Conservation (phyloP, 768 basidiomycete genomes). For the Russula dissimulans region DNA sequence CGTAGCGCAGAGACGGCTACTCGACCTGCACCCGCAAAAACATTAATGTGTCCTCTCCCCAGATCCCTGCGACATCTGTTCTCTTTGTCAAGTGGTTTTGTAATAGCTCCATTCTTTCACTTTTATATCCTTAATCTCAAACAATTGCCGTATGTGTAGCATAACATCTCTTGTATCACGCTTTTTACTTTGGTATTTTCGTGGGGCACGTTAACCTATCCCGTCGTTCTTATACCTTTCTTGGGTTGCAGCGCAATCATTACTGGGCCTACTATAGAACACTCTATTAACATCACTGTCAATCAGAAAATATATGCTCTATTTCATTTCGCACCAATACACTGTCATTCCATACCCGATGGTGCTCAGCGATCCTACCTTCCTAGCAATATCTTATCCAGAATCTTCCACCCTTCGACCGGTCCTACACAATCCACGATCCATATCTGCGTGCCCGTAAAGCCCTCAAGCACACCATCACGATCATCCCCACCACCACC, state of each 20-base stretch:
- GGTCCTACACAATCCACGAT: conserved; percentile 49
- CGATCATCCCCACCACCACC: background rate
- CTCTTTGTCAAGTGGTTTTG: too few species aligned
- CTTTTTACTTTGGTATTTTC: background rate
- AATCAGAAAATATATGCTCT: too few species aligned
- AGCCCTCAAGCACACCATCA: conserved; percentile 26
- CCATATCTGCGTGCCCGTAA: conserved; percentile 48
- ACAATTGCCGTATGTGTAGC: conserved; percentile 3
- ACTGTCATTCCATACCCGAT: background rate
- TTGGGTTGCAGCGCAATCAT: background rate
- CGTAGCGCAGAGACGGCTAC: background rate
- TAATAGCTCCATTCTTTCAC: background rate
- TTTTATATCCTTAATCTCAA: background rate
- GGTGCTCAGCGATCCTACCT: background rate
- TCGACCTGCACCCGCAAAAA: background rate
- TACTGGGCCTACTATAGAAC: background rate
- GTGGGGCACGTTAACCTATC: background rate
- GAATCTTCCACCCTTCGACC: conserved; percentile 47
- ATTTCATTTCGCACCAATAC: too few species aligned
- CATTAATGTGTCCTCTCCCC: background rate
- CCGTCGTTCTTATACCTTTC: background rate
- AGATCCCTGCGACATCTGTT: background rate
- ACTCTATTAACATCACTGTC: too few species aligned
- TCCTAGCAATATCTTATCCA: conserved; percentile 29
- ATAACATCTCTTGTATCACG: conserved; percentile 9